phyloP scores from a whole-genome alignment of 192 early-diverging fungal species.

The Kappamyces sp. region DNA sequence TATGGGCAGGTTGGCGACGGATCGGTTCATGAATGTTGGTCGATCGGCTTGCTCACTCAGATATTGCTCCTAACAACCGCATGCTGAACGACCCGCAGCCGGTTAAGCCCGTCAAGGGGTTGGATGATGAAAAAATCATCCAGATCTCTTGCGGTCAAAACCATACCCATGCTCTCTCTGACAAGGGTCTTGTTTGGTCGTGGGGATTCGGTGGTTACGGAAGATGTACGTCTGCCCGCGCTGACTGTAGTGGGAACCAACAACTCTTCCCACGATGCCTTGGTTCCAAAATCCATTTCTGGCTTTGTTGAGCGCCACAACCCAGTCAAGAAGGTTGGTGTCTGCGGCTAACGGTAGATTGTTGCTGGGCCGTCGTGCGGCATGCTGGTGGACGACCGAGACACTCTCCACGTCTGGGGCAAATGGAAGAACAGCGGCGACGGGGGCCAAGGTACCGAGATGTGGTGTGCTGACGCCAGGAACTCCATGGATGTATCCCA shows the following conservation, averaged over 20 bases:
- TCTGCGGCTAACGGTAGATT: background rate
- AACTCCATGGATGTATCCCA: constrained; percentile 6
- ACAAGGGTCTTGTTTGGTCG: background rate
- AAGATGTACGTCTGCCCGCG: too few species aligned
- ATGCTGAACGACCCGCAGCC: background rate
- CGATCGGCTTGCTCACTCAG: background rate
- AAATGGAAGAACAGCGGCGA: constrained; percentile 8
- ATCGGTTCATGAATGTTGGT: background rate
- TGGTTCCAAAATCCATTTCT: background rate
- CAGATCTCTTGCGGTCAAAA: background rate
- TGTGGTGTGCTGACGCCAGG: too few species aligned
- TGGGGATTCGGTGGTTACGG: background rate
- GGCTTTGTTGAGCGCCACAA: background rate
- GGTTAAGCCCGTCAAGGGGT: background rate
- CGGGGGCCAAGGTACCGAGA: background rate
- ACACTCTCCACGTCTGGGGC: background rate
- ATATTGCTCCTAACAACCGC: background rate
- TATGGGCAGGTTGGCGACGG: background rate
- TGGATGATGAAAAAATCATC: constrained; percentile 2
- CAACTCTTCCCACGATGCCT: constrained; percentile 2
- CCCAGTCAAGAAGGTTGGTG: background rate
- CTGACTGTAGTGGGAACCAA: background rate
- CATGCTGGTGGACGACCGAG: too few species aligned
- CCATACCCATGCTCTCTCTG: background rate
- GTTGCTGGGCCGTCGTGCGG: too few species aligned